phyloP scores from a whole-genome alignment of 1,284 basidiomycete species.

The Sporisorium sorghi region DNA sequence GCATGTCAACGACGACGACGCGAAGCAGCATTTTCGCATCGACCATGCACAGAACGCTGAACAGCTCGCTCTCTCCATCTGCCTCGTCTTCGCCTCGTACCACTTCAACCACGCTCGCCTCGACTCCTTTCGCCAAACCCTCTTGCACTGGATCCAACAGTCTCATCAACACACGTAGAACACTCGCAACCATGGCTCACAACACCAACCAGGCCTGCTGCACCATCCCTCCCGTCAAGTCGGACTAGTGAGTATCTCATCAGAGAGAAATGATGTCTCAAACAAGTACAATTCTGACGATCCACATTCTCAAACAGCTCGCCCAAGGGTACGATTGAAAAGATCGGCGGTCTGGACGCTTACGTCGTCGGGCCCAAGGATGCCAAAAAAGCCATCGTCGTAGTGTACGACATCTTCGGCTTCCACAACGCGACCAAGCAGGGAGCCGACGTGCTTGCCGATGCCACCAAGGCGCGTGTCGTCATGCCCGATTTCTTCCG shows the following conservation, averaged over 20 bases:
- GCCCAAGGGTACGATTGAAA: constrained; percentile 70
- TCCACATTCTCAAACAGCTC: constrained; percentile 41
- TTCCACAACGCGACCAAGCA: constrained; percentile 72
- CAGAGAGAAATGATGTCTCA: too few relatives aligned
- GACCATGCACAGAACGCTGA: constrained; percentile 2
- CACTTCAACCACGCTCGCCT: not conserved
- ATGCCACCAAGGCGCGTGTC: constrained; percentile 70
- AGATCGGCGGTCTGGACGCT: constrained; percentile 52
- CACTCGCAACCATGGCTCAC: constrained; percentile 42
- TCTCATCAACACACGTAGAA: constrained; percentile 14
- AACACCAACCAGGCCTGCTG: constrained; percentile 71
- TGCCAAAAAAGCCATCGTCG: constrained; percentile 74
- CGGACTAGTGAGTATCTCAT: constrained; percentile 67
- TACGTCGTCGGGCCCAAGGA: constrained; percentile 69
- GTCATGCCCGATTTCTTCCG: constrained; percentile 79
- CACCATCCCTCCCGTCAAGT: constrained; percentile 71
- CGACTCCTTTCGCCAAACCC: not conserved
- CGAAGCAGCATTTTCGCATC: not conserved
- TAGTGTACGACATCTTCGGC: constrained; percentile 78
- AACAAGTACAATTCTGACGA: not conserved
- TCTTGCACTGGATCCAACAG: constrained; percentile 6
- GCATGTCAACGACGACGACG: not conserved
- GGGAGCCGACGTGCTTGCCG: constrained; percentile 74
- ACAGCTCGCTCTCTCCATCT: constrained; percentile 8
- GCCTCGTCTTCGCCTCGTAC: not conserved